phyloP scores from a whole-genome alignment of 306 rosid species.

The Prinsepia uniflora region DNA sequence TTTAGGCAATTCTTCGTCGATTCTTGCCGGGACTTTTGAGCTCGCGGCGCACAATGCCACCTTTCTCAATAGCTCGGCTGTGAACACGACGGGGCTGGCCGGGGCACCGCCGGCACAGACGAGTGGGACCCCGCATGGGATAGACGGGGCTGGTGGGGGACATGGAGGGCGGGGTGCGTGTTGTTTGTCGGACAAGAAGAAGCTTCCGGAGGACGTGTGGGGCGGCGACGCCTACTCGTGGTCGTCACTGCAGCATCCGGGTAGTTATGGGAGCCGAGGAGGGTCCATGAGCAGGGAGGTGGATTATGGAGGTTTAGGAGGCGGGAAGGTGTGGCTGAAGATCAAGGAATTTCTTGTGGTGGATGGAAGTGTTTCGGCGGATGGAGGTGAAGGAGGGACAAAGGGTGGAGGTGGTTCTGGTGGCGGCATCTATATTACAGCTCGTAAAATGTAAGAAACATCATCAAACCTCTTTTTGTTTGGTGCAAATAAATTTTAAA shows the following conservation, averaged over 20 bases:
- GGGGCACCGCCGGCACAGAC: slow-evolving; percentile 94
- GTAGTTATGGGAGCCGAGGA: slow-evolving; percentile 79
- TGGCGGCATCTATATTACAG: slow-evolving; percentile 90
- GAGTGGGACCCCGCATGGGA: slow-evolving; percentile 90
- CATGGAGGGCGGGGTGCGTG: slow-evolving; percentile 98
- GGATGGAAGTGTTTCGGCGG: slow-evolving; percentile 76
- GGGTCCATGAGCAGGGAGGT: slow-evolving; percentile 71
- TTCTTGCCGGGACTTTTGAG: slow-evolving; percentile 75
- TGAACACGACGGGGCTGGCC: slow-evolving; percentile 78
- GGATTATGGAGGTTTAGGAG: slow-evolving; percentile 90
- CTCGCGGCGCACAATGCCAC: slow-evolving; percentile 59
- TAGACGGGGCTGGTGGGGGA: slow-evolving; percentile 86
- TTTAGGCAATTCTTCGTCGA: slow-evolving; percentile 67
- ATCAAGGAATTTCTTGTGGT: slow-evolving; percentile 50
- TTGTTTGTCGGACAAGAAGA: slow-evolving; percentile 60
- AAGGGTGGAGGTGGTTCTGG: slow-evolving; percentile 99
- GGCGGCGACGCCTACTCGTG: slow-evolving; percentile 96
- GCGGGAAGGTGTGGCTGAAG: slow-evolving; percentile 61
- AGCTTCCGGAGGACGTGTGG: slow-evolving; percentile 98
- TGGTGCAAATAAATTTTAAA: not conserved
- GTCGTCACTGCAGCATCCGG: slow-evolving; percentile 75
- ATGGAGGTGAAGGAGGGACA: slow-evolving; percentile 79
- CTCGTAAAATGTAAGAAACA: slow-evolving; percentile 66
- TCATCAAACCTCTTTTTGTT: slow-evolving; percentile 16
- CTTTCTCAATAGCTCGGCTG: slow-evolving; percentile 64